Percentiles rank a stretch among this genome's conserved stretches.
Conservation (phyloP, 2,329 filamentous ascomycete species). For the Penicillium sp. region DNA sequence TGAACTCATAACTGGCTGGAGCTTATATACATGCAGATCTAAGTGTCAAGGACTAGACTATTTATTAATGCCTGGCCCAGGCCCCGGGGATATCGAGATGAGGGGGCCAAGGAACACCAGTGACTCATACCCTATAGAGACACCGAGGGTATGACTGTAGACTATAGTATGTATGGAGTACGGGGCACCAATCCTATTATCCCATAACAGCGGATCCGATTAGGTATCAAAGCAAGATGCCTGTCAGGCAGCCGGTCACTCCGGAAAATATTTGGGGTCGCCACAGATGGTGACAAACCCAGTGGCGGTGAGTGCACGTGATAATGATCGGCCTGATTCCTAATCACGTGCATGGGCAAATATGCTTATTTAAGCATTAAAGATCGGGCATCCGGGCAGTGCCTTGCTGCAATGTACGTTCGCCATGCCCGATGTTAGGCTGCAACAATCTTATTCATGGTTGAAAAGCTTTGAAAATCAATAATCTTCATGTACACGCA, state of each 20-base stretch:
- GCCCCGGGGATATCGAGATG: background rate
- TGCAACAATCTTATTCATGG: background rate
- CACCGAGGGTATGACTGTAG: constrained; percentile 1
- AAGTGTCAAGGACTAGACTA: background rate
- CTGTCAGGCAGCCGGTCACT: constrained; percentile 6
- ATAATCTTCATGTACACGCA: background rate
- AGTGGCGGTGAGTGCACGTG: constrained; percentile 10
- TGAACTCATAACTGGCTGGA: constrained; percentile 1
- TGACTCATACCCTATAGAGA: constrained; percentile 6
- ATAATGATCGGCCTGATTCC: background rate
- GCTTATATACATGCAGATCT: constrained; percentile 13
- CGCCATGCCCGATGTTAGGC: constrained; percentile 7
- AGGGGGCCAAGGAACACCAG: constrained; percentile 2
- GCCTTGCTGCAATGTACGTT: constrained; percentile 1
- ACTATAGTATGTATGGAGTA: background rate
- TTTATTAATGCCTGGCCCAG: constrained; percentile 1
- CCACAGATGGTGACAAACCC: constrained; percentile 4
- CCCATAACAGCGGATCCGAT: background rate
- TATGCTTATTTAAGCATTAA: constrained; percentile 1
- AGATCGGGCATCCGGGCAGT: constrained; percentile 5
- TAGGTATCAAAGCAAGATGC: constrained; percentile 7
- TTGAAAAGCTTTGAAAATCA: background rate
- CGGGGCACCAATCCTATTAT: background rate
- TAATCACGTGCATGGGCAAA: background rate
- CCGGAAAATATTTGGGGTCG: background rate